Base-by-base conservation (phyloP, 2,329 filamentous ascomycete genomes). In the Alternaria brassicae region DNA sequence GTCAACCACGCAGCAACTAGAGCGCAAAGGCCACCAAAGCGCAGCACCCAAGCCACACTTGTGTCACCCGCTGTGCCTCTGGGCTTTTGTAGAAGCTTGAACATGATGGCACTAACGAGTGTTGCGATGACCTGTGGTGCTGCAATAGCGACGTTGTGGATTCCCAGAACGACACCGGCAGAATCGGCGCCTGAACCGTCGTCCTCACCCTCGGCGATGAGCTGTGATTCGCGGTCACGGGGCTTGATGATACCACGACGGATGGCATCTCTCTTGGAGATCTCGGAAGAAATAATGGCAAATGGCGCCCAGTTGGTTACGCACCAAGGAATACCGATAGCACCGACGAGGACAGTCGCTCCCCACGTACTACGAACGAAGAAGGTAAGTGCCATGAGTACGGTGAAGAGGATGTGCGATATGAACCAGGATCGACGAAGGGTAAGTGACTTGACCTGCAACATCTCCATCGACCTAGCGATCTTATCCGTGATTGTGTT, bases 121-220 rank as follows among this genome's bases (percentile, higher is more conserved):
- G 93, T 97, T 10, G 94, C 93, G 54, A 97, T 85, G 61, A 97
- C 93, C 75, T 98, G 94, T 1, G 94, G 94, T 5, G 92, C 89
- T 1, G 93, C 92, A 67, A 98, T 91, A 15, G 93, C 90, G 80
- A 98, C 94, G 77, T 98, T 98, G 82, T 98, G 94, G 54, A 98
- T 93, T 8, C 94, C 94, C 2, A 98, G 85, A 42, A 98, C 92
- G 39, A 97, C 91, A 40, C 94, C 93, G 4, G 93, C 92, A 74
- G 95, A 90, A 70, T 93, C 91, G 2, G 86, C 82, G 41, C 86
- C 83, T 28, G 84, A 80, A 37, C 86, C 83, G 3, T 85, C 83
- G n/a, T 84, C 83, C 45, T 85, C 81, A 15, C 78, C 79, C 10
- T 74, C 58, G 4, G 79, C 78, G 13, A 82, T 70, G 28, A 79